Base-by-base conservation (phyloP, 2,329 filamentous ascomycete species). In the Talaromyces amestolkiae region DNA sequence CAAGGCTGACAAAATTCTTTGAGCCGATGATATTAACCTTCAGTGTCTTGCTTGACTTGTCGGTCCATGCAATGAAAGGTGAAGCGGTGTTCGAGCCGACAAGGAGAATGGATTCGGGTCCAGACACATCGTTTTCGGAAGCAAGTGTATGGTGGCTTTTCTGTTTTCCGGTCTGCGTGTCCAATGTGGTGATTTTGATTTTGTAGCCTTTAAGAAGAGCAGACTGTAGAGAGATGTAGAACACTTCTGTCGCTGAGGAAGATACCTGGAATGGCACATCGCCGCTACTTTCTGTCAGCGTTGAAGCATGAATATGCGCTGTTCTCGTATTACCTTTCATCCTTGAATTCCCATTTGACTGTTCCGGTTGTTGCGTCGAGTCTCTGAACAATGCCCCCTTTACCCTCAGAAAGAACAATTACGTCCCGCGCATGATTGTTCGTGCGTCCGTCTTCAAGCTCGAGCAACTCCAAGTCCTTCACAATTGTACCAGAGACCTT, bases 311-410 rank as follows among this genome's bases (percentile, higher is more conserved):
- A 37, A 58, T 31, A 8, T 37, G 22, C 24, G 33, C 58, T n/a
- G 13, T 39, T 19, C 5, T 31, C 15, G 43, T 61, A 72, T 33
- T 69, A 85, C 84, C 83, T 85, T 56, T 78, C 80, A 72, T 92
- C 89, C 69, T 84, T 85, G 73, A 87, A 89, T 74, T 92, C 90
- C 94, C 95, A 98, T 51, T 91, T 86, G 1, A 91, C 84, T 45
- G 83, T 83, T 31, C 95, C 94, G 51, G 88, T 87, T 37, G 83
- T 82, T 0, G 91, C 91, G 72, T 91, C 87, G 69, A 98, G 79
- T 66, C 91, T 86, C 74, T 89, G 86, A 65, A 96, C 82, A 58
- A 83, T 81, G 37, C 86, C 87, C 65, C 77, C 67, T 61, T 77
- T 74, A 41, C 87, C 84, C 67, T 83, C 82, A 65, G 86, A 87